A percentile compares a stretch with the other conserved stretches of the same genome.
These are phyloP conservation scores for Cercospora brassicicola DNA, from an alignment of 2,329 filamentous ascomycete genomes.

Conservation along the genomic window DNA sequence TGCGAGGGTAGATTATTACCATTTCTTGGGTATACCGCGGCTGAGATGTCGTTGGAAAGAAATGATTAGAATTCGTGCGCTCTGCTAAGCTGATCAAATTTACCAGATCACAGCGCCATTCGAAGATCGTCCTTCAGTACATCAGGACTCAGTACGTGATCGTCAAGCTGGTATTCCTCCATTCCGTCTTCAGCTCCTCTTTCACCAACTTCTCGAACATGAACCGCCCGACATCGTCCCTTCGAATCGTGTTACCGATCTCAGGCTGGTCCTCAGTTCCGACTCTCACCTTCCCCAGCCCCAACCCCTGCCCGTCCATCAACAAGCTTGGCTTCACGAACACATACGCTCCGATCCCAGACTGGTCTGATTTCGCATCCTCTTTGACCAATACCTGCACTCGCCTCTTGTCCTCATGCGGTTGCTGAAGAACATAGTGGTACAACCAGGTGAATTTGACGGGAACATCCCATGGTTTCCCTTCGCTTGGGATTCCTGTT, in stretches of 20 bases:
- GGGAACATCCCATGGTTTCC: constrained; percentile 42
- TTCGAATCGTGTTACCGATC: constrained; percentile 42
- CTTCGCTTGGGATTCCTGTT: constrained; percentile 38
- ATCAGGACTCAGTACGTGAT: constrained; percentile 38
- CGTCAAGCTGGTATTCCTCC: constrained; percentile 38
- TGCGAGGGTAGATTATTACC: not conserved
- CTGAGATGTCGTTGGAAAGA: not conserved
- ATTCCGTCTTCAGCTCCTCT: constrained; percentile 29
- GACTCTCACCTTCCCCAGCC: constrained; percentile 35
- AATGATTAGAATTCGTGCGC: not conserved
- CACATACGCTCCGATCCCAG: constrained; percentile 35
- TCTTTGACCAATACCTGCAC: constrained; percentile 39
- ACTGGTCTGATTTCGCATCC: constrained; percentile 27
- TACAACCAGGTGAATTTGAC: constrained; percentile 39
- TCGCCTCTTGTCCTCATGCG: constrained; percentile 45
- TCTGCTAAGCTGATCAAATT: not conserved
- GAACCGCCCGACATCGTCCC: constrained; percentile 45
- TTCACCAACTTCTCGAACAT: constrained; percentile 41
- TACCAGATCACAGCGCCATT: not conserved
- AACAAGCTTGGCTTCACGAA: constrained; percentile 44
- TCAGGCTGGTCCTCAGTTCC: constrained; percentile 39
- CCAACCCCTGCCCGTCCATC: constrained; percentile 35
- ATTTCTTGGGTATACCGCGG: not conserved
- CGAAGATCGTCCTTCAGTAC: not conserved
- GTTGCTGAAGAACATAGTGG: constrained; percentile 37